Evolutionary conservation across 2,329 filamentous ascomycete genomes (phyloP), one percentile per base, ranked within the genome.

Genomic region (Periconia sp.): DNA sequence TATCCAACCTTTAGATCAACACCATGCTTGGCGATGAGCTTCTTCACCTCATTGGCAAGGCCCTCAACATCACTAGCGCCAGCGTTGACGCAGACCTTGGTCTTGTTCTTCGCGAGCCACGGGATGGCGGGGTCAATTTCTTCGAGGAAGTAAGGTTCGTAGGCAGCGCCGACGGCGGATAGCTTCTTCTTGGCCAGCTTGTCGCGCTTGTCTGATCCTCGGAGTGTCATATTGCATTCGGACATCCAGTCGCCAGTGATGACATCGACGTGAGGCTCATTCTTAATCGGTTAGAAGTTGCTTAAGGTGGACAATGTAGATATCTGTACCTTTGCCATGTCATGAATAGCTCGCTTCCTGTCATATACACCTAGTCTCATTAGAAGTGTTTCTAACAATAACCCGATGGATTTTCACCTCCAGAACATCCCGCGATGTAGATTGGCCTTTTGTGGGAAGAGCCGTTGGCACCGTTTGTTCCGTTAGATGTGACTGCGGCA

Each of bases 1-100:
- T 70, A 75, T 0, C 69, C 73, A n/a, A 78, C 66, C 22, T 64
- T 66, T 5, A 78, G 46, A 7, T 53, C 48, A 11, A 59, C 48
- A 17, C 49, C 49, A 21, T 59, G 51, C 26, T 55, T 55, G 10
- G 21, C 33, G 9, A 56, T 41, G 35, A 58, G 31, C 36, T 45
- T 47, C 32, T 47, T 51, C 1, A 59, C 53, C 9, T 46, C 46
- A 12, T 53, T 30, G n/a, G 44, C 46, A 2, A 59, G 47, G 4
- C 49, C 48, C 26, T 55, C 36, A 8, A 55, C 51, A 40, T 56
- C 55, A 28, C 51, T 55, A 30, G 51, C 50, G 11, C 53, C 53
- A n/a, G 53, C 51, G 26, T 57, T 59, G 8, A 57, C 53, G 30
- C 51, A 52, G 28, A 57, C 36, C 30, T 58, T 58, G 17, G 51